Base-by-base conservation (phyloP, 2,329 filamentous ascomycete genomes). In the Huntiella bhutanensis region DNA sequence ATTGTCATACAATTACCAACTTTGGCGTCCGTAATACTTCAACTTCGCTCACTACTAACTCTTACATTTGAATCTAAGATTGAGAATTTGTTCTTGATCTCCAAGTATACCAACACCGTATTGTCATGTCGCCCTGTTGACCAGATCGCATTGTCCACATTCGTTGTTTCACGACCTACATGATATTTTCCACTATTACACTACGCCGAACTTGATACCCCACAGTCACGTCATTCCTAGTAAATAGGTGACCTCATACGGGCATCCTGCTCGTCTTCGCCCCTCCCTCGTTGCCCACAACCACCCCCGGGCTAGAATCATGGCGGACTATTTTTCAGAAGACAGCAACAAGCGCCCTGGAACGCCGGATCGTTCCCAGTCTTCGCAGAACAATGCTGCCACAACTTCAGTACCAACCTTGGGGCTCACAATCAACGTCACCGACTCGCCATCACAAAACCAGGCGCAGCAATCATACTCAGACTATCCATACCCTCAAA, bases 311-410 rank as follows among this genome's bases (percentile, higher is more conserved):
- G 28, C n/a, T 4, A 28, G 13, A 36, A 17, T 15, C 19, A 49
- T 49, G 47, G 47, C 45, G 19, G 19, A 44, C 32, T 43, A 49
- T 43, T 33, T 41, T 10, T 13, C 32, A 11, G 16, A 33, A 33
- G 19, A 22, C 15, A 37, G 33, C 36, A 41, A 22, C 42, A 17
- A 43, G 15, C 47, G 17, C 37, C 37, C 42, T 33, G 37, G 42
- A 45, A 49, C 47, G 47, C 47, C 47, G 47, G 47, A 49, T 42
- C 47, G 47, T 49, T 41, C 47, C 22, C n/a, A 36, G 22, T n/a
- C 12, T 22, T 33, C 41, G 36, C 19, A 8, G 19, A 32, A 36
- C 45, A 11, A 28, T 37, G 39, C 13, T 36, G 32, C 43, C 17
- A 49, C 33, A 17, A 35, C 33, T 12, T 38, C 43, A 22, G 15